Conservation (phyloP, 2,329 filamentous ascomycete genomes). For the Orbilia oligospora region DNA sequence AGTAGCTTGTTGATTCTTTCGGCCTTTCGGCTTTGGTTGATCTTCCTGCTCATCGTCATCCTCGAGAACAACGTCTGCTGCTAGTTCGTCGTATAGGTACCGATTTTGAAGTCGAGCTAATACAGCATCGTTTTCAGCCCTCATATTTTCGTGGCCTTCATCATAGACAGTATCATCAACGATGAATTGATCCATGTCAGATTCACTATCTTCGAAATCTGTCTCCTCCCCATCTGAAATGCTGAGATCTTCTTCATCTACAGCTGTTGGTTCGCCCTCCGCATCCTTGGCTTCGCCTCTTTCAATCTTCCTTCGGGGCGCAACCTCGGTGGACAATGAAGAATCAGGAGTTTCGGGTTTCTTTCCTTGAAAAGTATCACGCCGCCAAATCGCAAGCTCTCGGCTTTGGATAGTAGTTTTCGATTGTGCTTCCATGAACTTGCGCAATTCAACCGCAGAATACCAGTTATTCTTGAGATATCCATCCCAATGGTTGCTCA, state of each 20-base stretch:
- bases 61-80: not conserved
- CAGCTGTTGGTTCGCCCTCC: not conserved
- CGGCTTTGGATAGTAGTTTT: conserved; percentile 44
- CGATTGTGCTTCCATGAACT: conserved; percentile 51
- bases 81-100: conserved; percentile 17
- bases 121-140: conserved; percentile 37
- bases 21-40: not conserved
- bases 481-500: conserved; percentile 47
- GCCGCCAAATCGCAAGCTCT: conserved; percentile 59
- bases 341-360: conserved; percentile 21
- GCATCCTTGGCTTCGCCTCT: not conserved
- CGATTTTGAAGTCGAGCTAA: not conserved
- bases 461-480: conserved; percentile 37
- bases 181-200: conserved; percentile 62
- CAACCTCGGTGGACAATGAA: conserved; percentile 1
- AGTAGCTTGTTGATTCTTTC: not conserved
- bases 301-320: no score
- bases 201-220: conserved; percentile 41
- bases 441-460: conserved; percentile 39
- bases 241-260: not conserved
- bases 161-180: conserved; percentile 59
- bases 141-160: conserved; percentile 59
- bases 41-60: not conserved
- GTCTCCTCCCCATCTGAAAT: conserved; percentile 2
- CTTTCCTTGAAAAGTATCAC: conserved; percentile 47